Percentiles rank a stretch among this genome's conserved stretches.
Evolutionary conservation across 805 yeast genomes (phyloP).

Genomic region (Metschnikowia gelsemii): DNA sequence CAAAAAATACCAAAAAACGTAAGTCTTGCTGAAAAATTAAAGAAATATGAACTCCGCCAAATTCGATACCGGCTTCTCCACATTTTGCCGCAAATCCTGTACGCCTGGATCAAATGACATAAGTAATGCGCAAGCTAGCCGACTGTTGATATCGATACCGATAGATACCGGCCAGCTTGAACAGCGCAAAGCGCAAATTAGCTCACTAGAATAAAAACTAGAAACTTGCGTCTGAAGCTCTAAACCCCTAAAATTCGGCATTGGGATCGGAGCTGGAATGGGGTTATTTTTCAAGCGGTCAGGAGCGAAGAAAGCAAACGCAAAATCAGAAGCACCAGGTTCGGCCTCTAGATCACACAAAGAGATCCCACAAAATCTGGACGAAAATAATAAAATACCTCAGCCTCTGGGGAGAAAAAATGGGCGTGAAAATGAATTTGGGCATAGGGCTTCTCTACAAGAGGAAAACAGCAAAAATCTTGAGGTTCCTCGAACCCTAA

Average conservation of each 20-base stretch:
- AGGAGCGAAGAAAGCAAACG: slow-evolving; percentile 1
- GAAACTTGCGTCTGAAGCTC: too few relatives aligned
- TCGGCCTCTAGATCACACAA: too few relatives aligned
- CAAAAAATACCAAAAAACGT: too few relatives aligned
- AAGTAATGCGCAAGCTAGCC: slow-evolving; percentile 1
- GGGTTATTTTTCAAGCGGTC: slow-evolving; percentile 7
- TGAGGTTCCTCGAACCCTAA: background rate
- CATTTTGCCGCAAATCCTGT: slow-evolving; percentile 1
- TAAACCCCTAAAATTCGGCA: too few relatives aligned
- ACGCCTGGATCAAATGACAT: background rate
- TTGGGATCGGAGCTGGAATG: background rate
- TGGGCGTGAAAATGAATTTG: too few relatives aligned
- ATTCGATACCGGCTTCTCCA: background rate
- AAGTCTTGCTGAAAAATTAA: background rate
- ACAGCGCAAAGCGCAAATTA: too few relatives aligned
- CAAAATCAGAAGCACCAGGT: background rate
- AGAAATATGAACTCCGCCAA: background rate
- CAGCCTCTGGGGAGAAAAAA: too few relatives aligned
- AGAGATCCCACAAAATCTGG: too few relatives aligned
- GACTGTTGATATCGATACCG: background rate
- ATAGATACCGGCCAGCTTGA: background rate
- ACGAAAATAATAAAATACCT: too few relatives aligned
- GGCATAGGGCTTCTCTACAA: too few relatives aligned
- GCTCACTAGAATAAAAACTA: too few relatives aligned
- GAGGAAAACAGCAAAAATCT: background rate